phyloP scores from a whole-genome alignment of 129 eudicot genomes.

The Pseudognaphalium luteoalbum region DNA sequence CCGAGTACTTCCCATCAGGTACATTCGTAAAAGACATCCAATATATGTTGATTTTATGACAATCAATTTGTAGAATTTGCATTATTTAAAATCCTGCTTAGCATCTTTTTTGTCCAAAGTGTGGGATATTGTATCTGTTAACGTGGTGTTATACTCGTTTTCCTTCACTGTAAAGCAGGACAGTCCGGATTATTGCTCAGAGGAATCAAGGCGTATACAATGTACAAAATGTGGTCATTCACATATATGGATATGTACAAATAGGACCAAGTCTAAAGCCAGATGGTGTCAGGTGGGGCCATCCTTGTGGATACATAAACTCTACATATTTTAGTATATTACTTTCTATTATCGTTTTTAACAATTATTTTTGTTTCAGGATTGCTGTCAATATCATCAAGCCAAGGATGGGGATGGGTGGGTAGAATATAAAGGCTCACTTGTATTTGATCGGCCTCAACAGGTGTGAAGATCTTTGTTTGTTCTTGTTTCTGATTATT shows the following conservation, averaged over 20 bases:
- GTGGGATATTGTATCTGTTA: no score
- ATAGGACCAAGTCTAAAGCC: conserved; percentile 83
- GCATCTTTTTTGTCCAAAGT: neutral
- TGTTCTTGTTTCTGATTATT: neutral
- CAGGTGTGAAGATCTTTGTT: conserved; percentile 49
- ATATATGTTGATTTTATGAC: neutral
- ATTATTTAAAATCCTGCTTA: neutral
- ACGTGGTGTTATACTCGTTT: no score
- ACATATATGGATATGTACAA: conserved; percentile 95
- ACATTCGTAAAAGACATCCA: conserved; percentile 2
- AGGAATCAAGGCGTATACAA: conserved; percentile 84
- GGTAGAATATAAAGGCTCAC: conserved; percentile 95
- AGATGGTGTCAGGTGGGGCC: conserved; percentile 94
- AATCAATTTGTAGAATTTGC: neutral
- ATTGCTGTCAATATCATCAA: conserved; percentile 97
- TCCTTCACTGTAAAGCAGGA: conserved; percentile 35
- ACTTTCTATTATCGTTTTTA: neutral
- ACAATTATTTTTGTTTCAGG: conserved; percentile 47
- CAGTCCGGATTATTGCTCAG: conserved; percentile 54
- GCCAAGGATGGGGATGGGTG: conserved; percentile 99
- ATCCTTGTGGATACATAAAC: neutral
- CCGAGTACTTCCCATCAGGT: conserved; percentile 82
- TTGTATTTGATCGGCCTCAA: conserved; percentile 77
- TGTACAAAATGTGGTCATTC: conserved; percentile 81
- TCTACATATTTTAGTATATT: conserved; percentile 1